Evolutionary conservation across 768 basidiomycete genomes (phyloP).

Genomic region (Boletellus emodensis): DNA sequence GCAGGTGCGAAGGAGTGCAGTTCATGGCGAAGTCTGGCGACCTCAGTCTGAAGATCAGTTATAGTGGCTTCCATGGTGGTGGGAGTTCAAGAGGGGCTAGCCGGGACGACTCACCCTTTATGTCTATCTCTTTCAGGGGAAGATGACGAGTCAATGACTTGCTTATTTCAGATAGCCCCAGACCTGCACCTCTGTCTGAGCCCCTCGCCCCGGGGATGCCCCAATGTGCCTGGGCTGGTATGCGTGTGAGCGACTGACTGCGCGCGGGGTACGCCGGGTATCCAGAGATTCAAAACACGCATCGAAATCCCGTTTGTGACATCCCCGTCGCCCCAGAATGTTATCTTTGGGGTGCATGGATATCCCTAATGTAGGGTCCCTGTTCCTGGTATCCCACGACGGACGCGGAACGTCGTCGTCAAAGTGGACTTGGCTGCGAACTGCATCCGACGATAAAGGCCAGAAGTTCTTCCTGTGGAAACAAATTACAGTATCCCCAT

Average conservation of each 20-base stretch:
- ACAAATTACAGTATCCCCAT: background rate
- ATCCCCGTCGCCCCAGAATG: slow-evolving; percentile 33
- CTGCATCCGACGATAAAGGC: no score
- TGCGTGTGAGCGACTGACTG: slow-evolving; percentile 1
- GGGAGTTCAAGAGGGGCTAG: background rate
- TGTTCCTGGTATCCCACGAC: slow-evolving; percentile 13
- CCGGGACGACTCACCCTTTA: background rate
- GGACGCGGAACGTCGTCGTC: no score
- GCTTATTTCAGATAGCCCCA: background rate
- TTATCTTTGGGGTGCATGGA: slow-evolving; percentile 6
- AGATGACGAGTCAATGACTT: background rate
- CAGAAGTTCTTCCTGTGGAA: background rate
- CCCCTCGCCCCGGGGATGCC: slow-evolving; percentile 30
- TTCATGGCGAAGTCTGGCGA: slow-evolving; percentile 45
- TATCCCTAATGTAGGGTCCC: slow-evolving; percentile 17
- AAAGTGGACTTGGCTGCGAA: no score
- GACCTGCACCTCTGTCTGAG: no score
- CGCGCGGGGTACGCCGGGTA: slow-evolving; percentile 30
- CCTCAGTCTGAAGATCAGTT: slow-evolving; percentile 39
- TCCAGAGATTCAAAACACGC: slow-evolving; percentile 23
- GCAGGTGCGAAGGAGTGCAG: slow-evolving; percentile 37
- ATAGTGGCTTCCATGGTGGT: slow-evolving; percentile 13
- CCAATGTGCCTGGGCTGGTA: background rate
- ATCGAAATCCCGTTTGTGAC: slow-evolving; percentile 3
- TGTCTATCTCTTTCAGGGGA: background rate